A percentile compares a stretch with the other conserved stretches of the same genome.
Conservation (phyloP, 106 monocot species). For the Apostasia ramifera region DNA sequence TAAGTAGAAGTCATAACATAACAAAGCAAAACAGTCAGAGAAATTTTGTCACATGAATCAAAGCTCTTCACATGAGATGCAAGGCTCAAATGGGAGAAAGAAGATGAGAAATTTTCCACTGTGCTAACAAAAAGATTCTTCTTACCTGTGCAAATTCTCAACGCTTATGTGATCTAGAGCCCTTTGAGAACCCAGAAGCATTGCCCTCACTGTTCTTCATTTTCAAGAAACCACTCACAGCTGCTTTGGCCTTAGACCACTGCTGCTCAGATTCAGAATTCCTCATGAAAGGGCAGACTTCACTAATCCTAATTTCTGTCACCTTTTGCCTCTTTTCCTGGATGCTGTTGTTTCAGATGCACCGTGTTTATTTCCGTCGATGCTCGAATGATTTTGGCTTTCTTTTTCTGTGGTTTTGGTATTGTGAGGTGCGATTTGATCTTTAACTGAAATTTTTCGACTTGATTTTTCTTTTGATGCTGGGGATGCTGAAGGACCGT, state of each 20-base stretch:
- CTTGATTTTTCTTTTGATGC: not conserved
- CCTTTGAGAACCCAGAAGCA: too few species aligned
- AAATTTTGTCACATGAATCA: too few species aligned
- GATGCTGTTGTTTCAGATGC: conserved; percentile 3
- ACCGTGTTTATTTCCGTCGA: not conserved
- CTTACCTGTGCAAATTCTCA: too few species aligned
- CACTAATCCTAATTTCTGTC: conserved; percentile 20
- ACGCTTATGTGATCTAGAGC: too few species aligned
- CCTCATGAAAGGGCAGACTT: conserved; percentile 82
- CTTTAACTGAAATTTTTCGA: not conserved
- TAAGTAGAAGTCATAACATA: too few species aligned
- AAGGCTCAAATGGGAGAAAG: too few species aligned
- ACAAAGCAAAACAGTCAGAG: too few species aligned
- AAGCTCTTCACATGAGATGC: too few species aligned
- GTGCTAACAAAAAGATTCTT: too few species aligned
- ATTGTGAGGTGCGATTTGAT: not conserved
- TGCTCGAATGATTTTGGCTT: not conserved
- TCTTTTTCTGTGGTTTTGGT: conserved; percentile 6
- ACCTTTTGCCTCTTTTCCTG: conserved; percentile 12
- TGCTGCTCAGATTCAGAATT: conserved; percentile 62
- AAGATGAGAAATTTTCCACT: too few species aligned
- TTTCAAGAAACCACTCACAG: conserved; percentile 44
- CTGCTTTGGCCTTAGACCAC: conserved; percentile 61
- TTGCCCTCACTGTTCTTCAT: conserved; percentile 14
- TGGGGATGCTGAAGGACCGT: not conserved